Base-by-base conservation (phyloP, 2,329 filamentous ascomycete genomes). In the Claviceps sp. region DNA sequence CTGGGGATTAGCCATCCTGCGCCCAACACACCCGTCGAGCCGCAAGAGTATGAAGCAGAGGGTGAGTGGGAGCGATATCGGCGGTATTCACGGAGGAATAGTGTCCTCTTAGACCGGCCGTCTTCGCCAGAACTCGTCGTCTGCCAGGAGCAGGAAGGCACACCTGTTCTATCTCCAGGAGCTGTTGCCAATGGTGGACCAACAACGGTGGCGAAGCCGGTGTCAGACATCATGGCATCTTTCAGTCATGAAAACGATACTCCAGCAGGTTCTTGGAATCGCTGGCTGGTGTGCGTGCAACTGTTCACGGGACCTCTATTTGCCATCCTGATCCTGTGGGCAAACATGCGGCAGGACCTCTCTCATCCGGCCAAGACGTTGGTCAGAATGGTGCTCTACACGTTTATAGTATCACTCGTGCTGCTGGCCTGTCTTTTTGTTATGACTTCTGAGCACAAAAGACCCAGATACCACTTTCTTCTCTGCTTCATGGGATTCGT, bases 401-500 rank as follows among this genome's bases (percentile, higher is more conserved):
- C 85, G 16, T 75, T 96, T 0, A 62, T 90, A 2, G 71, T 68
- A 22, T 95, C 89, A 0, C 68, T 87, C 2, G 63, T 85, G 22
- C 70, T 86, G 44, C 74, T 96, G 44, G 75, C 70, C 0, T 63
- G 84, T 3, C 70, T 97, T 13, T 70, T 94, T 2, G 55, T 81
- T 4, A 82, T 82, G 20, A 94, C 90, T 0, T 79, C 77, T 0
- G 75, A 84, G 7, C 73, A 79, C 48, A 77, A 75, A 37, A 82
- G 84, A 34, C 85, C 87, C 0, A 80, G 76, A 56, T 87, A 87
- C 66, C 85, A 90, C 54, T 84, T 84, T 48, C 63, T 91, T 24
- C 75, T 97, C 46, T 95, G 89, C 63, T 88, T 95, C 61, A 72
- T 94, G 38, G 93, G 94, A 6, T 98, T 98, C 63, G 73, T 85